Base-by-base conservation (phyloP, 331 rosid genomes). In the Spiraea crenata region DNA sequence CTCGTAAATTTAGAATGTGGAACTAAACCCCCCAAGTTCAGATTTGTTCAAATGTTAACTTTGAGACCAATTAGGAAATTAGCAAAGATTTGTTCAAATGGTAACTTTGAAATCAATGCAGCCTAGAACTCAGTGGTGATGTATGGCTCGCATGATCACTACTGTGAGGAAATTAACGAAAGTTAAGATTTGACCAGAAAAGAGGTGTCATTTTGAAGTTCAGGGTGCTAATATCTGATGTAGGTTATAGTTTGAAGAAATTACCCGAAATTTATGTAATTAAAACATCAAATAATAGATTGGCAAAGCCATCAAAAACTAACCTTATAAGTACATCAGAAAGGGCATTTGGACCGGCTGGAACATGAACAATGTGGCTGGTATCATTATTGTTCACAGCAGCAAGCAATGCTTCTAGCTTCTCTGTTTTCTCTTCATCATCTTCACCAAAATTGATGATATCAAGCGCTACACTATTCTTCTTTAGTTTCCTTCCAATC, bases 361-460 rank as follows among this genome's bases (percentile, higher is more conserved):
- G 96, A 79, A 91, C 97, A 78, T 89, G 93, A 59, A 89, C 97
- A 60, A 86, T 87, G 83, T 86, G 96, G 65, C 99, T 91, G 63
- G 91, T 86, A 71, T 91, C 96, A 60, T 87, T 91, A 75, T 87
- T 91, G 85, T 91, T 91, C 63, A 91, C 98, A 34, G 99, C 93
- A 51, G 88, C 79, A 76, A 91, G 91, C 73, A 91, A 96, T 57
- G 92, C 95, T 72, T 87, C 96, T 76, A 95, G 80, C 84, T 88
- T 95, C 83, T 95, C 97, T 44, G 87, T 79, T 81, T 95, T 95
- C 56, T 89, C 96, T 63, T 91, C 96, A 40, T 95, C 99, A 57
- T 95, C 97, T 84, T 95, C 99, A 41, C 99, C 99, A 77, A 95
- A 95, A 81, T 87, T 84, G 56, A 93, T 88, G 67, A 93, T 87